Base-by-base conservation (phyloP, 2,329 filamentous ascomycete genomes). In the Phyllosticta citrichinensis region DNA sequence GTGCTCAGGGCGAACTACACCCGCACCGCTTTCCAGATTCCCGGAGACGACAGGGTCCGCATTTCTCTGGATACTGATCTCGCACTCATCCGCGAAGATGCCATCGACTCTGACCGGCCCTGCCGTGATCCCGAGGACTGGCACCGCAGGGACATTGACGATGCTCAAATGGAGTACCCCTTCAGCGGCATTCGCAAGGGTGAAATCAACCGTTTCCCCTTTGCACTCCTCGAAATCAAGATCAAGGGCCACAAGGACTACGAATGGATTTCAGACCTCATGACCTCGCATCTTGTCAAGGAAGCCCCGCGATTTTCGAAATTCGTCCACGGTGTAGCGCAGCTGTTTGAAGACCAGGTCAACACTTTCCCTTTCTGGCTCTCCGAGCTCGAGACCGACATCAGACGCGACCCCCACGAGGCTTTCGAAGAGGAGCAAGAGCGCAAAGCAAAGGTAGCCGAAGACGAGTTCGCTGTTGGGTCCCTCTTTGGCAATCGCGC, bases 351-450 rank as follows among this genome's bases (percentile, higher is more conserved):
- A 69, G 78, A 99, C 74, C 85, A 96, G 69, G 92, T 99, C 73
- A 97, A 97, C 76, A 92, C 85, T 64, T 86, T 97, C 69, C 94
- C 94, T 14, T 97, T 97, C 78, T 99, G 94, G 94, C 83, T 97
- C 35, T 87, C 87, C 68, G 89, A 96, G 64, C 81, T 97, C 52
- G 93, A 97, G 71, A 89, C 84, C 33, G 94, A 99, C 71, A 99
- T 99, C 70, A 87, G 93, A 66, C 91, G 89, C 71, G 92, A 97
- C 71, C 94, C 94, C 0, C 89, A 94, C 71, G 83, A 84, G 64
- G 93, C 93, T 0, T 97, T 96, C 71, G 88, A 95, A 65, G 88
- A 94, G 68, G 92, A 97, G 73, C 91, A 96, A 72, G 86, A 93
- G 73, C 85, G 88, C 62, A 86, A 88, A 63, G 88, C 87, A 25